phyloP scores from a whole-genome alignment of 257 asterid genomes.

The Solanum arcanum region DNA sequence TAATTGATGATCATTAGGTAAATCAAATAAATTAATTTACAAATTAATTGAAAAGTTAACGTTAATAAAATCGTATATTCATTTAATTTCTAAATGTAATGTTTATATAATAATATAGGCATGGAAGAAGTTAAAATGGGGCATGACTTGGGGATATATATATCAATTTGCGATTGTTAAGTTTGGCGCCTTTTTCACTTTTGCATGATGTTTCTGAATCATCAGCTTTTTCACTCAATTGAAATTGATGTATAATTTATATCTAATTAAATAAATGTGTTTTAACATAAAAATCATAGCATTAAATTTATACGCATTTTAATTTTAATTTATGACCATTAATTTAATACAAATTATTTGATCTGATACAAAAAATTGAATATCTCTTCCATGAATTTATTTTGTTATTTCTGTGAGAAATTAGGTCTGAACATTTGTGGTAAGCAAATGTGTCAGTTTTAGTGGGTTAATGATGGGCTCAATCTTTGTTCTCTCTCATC shows the following conservation, averaged over 20 bases:
- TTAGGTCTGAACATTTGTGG: neutral
- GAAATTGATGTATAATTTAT: neutral
- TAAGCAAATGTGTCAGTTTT: neutral
- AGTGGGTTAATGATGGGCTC: neutral
- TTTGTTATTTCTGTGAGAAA: neutral
- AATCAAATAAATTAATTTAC: no score
- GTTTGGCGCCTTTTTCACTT: neutral
- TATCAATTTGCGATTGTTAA: neutral
- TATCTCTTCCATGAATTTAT: neutral
- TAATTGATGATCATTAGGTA: no score
- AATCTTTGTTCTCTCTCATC: conserved; percentile 1
- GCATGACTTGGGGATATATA: neutral
- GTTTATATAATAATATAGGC: neutral
- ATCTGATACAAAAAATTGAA: neutral
- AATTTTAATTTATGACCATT: neutral
- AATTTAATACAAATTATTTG: neutral
- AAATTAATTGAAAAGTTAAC: no score
- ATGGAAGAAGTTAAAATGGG: neutral
- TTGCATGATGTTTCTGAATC: neutral
- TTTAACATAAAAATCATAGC: neutral
- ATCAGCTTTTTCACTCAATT: neutral
- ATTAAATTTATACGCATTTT: neutral
- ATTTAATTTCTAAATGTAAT: no score
- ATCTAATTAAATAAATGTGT: neutral
- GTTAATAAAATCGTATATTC: no score